A percentile compares a stretch with the other conserved stretches of the same genome.
phyloP scores from a whole-genome alignment of 2,329 filamentous ascomycete genomes.

The Aspergillus uvarum region DNA sequence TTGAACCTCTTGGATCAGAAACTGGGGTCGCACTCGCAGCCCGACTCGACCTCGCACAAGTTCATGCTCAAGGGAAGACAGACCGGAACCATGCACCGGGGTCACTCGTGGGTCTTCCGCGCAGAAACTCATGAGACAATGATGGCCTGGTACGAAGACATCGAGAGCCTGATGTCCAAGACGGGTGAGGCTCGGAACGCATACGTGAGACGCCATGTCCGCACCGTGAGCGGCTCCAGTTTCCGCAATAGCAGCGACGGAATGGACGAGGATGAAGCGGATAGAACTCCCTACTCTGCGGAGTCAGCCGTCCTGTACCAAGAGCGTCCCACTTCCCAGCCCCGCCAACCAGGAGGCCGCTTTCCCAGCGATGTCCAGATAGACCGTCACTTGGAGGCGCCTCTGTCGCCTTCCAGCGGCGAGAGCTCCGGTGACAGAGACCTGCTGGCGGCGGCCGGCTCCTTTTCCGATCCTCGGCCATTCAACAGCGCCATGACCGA shows the following conservation, averaged over 20 bases:
- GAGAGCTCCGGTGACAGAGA: conserved; percentile 70
- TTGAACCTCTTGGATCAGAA: conserved; percentile 93
- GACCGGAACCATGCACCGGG: conserved; percentile 86
- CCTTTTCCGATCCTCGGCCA: conserved; percentile 51
- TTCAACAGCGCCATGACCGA: conserved; percentile 31
- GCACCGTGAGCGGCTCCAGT: conserved; percentile 69
- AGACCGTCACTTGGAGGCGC: conserved; percentile 78
- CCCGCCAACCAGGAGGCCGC: conserved; percentile 84
- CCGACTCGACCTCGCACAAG: conserved; percentile 85
- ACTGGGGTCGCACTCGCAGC: conserved; percentile 83
- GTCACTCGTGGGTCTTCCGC: conserved; percentile 67
- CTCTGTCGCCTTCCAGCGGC: conserved; percentile 77
- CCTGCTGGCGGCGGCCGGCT: conserved; percentile 59
- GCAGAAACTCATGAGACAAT: conserved; percentile 82
- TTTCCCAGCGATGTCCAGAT: conserved; percentile 94
- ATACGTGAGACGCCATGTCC: conserved; percentile 78
- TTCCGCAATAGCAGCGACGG: conserved; percentile 68
- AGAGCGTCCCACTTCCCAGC: conserved; percentile 40
- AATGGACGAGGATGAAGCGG: conserved; percentile 72
- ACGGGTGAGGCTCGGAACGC: conserved; percentile 83
- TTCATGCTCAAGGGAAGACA: conserved; percentile 97
- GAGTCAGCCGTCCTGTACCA: conserved; percentile 45
- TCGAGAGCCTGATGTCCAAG: conserved; percentile 84
- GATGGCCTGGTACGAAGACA: conserved; percentile 95
- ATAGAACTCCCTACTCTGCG: conserved; percentile 64